phyloP scores from a whole-genome alignment of 768 basidiomycete species.

The Suillus ampliporus region DNA sequence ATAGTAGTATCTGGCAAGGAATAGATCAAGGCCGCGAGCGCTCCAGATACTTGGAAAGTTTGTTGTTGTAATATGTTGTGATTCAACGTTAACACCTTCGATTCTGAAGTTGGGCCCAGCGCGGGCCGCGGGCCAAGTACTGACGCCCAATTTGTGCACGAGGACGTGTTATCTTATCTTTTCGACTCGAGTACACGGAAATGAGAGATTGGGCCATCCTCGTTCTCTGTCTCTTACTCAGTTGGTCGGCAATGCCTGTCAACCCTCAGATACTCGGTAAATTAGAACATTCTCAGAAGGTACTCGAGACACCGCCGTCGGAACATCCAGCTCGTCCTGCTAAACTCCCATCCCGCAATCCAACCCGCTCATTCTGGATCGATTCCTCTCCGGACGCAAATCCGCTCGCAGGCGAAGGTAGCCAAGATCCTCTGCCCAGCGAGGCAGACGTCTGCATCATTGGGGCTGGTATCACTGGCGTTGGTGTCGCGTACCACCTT shows the following conservation, averaged over 20 bases:
- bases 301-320: slow-evolving; percentile 1
- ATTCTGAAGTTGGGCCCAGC: background rate
- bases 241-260: background rate
- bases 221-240: background rate
- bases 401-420: slow-evolving; percentile 71
- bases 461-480: slow-evolving; percentile 81
- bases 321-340: slow-evolving; percentile 22
- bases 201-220: background rate
- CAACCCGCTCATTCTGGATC: slow-evolving; percentile 80
- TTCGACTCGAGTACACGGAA: background rate
- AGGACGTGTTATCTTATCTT: slow-evolving; percentile 3
- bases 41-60: no score
- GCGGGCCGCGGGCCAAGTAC: background rate
- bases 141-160: background rate
- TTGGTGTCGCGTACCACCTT: slow-evolving; percentile 77
- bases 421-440: slow-evolving; percentile 58
- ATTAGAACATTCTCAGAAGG: slow-evolving; percentile 4
- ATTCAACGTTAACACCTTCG: no score
- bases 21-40: no score
- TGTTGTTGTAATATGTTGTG: no score
- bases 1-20: no score
- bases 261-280: slow-evolving; percentile 4
- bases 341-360: slow-evolving; percentile 59
- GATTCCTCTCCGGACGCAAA: slow-evolving; percentile 59
- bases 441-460: slow-evolving; percentile 80